Evolutionary conservation across 345 rosid species (phyloP), one percentile per base, ranked within the genome.

Genomic region (Eutrema japonicum): DNA sequence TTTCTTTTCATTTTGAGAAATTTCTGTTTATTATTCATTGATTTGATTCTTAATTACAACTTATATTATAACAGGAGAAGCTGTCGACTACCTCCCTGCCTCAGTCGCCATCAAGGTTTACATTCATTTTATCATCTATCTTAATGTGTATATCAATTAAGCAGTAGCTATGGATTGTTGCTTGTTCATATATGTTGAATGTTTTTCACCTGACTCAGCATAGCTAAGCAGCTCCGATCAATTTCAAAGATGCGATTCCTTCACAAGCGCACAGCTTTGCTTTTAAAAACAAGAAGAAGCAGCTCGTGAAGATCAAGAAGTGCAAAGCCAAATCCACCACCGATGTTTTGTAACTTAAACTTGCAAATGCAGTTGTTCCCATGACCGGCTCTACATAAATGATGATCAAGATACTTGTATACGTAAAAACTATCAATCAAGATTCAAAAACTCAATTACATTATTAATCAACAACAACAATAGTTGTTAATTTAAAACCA

Each of bases 321-420:
- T 5, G 65, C 36, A 42, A 42, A 12, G 11, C 53, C 53, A 22
- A 22, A 22, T 22, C 26, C 26, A 18, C 22, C 22, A 18, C 22
- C 22, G n/a, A n/a, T n/a, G n/a, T n/a, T n/a, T n/a, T n/a, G n/a
- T n/a, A n/a, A n/a, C n/a, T n/a, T n/a, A n/a, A n/a, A n/a, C n/a
- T n/a, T n/a, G n/a, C n/a, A 87, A 86, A 57, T 93, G 98, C 85
- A 88, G 84, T 75, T 90, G 98, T 73, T 87, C 78, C 52, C 89
- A 93, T 14, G 73, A 83, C 68, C 87, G 35, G 26, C 82, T 93
- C 30, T 90, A 87, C 68, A 90, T 90, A 2, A 82, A 70, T 60
- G 93, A 86, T 50, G 93, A 86, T 50, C 96, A 90, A 73, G 96
- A 93, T 76, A 71, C 85, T 71, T 93, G 98, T 70, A 93, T 93